These are phyloP conservation scores for Fusarium graminum DNA, from an alignment of 2,329 filamentous ascomycete species.

Conservation along the genomic window DNA sequence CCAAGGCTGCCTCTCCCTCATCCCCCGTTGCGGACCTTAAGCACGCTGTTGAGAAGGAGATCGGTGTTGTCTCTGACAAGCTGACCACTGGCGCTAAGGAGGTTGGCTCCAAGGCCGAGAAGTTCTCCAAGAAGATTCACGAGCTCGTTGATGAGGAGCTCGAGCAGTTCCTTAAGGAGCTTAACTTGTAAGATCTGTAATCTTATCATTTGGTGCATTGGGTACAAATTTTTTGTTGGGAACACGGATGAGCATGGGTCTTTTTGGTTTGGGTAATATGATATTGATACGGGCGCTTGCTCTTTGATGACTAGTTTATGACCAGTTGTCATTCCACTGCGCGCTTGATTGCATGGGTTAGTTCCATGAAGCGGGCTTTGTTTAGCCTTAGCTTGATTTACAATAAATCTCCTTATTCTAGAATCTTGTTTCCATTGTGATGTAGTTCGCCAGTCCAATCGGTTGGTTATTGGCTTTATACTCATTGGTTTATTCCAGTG, in stretches of 20 bases:
- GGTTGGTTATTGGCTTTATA: too few species aligned
- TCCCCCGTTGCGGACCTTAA: slow-evolving; percentile 70
- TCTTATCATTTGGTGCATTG: slow-evolving; percentile 45
- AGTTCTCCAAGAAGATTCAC: slow-evolving; percentile 74
- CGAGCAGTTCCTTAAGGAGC: slow-evolving; percentile 69
- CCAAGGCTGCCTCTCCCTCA: slow-evolving; percentile 59
- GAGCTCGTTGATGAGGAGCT: slow-evolving; percentile 72
- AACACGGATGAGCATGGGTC: slow-evolving; percentile 43
- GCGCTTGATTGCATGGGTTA: slow-evolving; percentile 34
- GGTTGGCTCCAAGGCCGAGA: slow-evolving; percentile 68
- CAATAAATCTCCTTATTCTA: slow-evolving; percentile 43
- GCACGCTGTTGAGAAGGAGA: slow-evolving; percentile 69
- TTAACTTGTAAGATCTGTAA: slow-evolving; percentile 55
- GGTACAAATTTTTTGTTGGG: slow-evolving; percentile 46
- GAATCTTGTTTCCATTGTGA: background rate
- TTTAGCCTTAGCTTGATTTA: slow-evolving; percentile 30
- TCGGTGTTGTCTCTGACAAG: slow-evolving; percentile 70
- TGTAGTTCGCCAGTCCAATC: background rate
- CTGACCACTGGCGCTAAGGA: slow-evolving; percentile 67
- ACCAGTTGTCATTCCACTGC: slow-evolving; percentile 36
- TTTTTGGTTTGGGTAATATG: slow-evolving; percentile 50
- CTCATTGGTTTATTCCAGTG: too few species aligned
- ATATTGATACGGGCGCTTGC: slow-evolving; percentile 38
- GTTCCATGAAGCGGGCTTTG: slow-evolving; percentile 21
- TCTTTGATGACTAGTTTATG: slow-evolving; percentile 35